Base-by-base conservation (phyloP, 2,329 filamentous ascomycete species). In the Orbilia quercus region DNA sequence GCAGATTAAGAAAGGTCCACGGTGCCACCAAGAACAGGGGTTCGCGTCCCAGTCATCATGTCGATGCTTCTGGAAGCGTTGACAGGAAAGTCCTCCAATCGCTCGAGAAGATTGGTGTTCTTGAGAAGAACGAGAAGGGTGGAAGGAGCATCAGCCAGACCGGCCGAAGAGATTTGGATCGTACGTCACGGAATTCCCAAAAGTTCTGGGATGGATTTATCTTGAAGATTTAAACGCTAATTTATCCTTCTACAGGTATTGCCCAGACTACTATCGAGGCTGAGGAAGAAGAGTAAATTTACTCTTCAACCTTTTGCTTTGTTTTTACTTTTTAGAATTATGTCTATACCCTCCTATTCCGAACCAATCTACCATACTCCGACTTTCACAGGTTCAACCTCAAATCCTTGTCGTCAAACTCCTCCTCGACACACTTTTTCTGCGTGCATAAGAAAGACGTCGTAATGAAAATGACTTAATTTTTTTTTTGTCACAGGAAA, bases 161-260 rank as follows among this genome's bases (percentile, higher is more conserved):
- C 81, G 95, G 95, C 82, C 93, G 97, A 89, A 91, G 95, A 87
- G 95, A 99, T 90, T 88, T 99, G 88, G 95, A 98, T 87, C 94
- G 88, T 85, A 82, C 75, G 83, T 82, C 47, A 6, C 31, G 12
- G 22, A 2, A 4, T 4, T 45, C 73, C 28, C 12, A 12, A 53
- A 34, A 34, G 67, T 75, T 45, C 65, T 63, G 59, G 44, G 71
- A 60, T 22, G 22, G 9, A 3, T 20, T 23, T 7, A 7, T 12
- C n/a, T 16, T 22, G 18, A 58, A 63, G 34, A 58, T 42, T 40
- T 59, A 51, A 57, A 58, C 75, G 57, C 54, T 76, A 66, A 58
- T 51, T n/a, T 31, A 22, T 42, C 47, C 45, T 58, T 50, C 11
- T 36, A 63, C 59, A 85, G 84, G 87, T 84, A 93, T 94, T 80